Conservation (phyloP, 73 alveolate species). For the Paramecium bursaria region DNA sequence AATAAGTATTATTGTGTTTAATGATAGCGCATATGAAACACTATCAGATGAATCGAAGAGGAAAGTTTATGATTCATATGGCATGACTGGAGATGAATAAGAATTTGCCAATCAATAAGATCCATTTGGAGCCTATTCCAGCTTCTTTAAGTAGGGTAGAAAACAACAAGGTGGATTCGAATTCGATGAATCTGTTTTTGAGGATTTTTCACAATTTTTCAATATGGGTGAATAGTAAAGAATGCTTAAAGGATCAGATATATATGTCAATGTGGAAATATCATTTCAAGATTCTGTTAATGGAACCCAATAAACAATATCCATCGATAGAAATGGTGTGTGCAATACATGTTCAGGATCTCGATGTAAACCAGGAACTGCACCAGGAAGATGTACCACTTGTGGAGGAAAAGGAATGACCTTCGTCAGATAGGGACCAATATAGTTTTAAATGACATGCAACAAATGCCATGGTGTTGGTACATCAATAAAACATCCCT, state of each 20-base stretch:
- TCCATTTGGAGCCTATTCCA: conserved; percentile 75
- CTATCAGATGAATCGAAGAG: conserved; percentile 80
- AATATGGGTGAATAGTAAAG: conserved; percentile 78
- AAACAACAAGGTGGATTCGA: conserved; percentile 64
- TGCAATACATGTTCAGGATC: conserved; percentile 89
- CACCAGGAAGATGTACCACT: conserved; percentile 81
- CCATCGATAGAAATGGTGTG: conserved; percentile 70
- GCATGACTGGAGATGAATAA: conserved; percentile 92
- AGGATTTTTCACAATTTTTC: conserved; percentile 84
- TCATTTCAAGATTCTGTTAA: conserved; percentile 87
- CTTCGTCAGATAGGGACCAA: conserved; percentile 82
- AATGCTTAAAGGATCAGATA: conserved; percentile 75
- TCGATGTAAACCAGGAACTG: conserved; percentile 88
- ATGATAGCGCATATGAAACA: conserved; percentile 90
- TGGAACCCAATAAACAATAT: conserved; percentile 77
- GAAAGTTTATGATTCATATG: conserved; percentile 84
- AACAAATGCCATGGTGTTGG: conserved; percentile 87
- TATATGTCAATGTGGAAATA: conserved; percentile 75
- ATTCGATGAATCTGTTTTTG: conserved; percentile 81
- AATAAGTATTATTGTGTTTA: conserved; percentile 52
- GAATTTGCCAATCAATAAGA: conserved; percentile 79
- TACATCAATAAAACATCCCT: conserved; percentile 77
- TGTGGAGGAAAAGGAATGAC: conserved; percentile 88
- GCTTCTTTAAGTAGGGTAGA: conserved; percentile 65
- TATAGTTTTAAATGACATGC: conserved; percentile 81